Evolutionary conservation across 129 eudicot species (phyloP).

Genomic region (Flaveria ramosissima): DNA sequence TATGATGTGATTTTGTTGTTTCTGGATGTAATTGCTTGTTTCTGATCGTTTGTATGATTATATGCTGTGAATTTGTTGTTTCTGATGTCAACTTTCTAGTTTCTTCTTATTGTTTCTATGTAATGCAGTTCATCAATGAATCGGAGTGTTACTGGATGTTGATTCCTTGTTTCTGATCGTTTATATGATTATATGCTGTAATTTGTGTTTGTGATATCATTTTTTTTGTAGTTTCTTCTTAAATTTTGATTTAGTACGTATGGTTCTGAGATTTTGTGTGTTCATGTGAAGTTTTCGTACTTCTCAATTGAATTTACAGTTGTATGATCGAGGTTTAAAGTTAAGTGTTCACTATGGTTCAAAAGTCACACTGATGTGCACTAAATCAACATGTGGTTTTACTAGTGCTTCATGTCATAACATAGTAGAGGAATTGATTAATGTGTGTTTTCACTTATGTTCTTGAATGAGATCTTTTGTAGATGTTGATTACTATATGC

Average conservation of each 20-base stretch:
- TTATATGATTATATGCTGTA: not conserved
- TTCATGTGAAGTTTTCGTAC: not conserved
- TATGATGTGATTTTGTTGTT: not conserved
- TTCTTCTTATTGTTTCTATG: too few relatives aligned
- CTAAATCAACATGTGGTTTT: not conserved
- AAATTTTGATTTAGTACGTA: too few relatives aligned
- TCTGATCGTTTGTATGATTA: not conserved
- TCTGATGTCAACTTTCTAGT: not conserved
- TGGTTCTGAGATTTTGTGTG: too few relatives aligned
- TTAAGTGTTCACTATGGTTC: conserved; percentile 3
- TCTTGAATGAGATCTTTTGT: conserved; percentile 12
- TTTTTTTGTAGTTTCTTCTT: too few relatives aligned
- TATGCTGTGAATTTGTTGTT: conserved; percentile 6
- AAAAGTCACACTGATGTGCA: not conserved
- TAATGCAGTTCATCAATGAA: too few relatives aligned
- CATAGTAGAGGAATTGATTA: not conserved
- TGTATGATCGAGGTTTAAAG: not conserved
- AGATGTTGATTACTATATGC: not conserved
- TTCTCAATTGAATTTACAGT: conserved; percentile 5
- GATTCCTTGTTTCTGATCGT: not conserved
- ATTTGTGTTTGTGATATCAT: conserved; percentile 4
- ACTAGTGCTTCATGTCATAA: too few relatives aligned
- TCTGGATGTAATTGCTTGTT: not conserved
- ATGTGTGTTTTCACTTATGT: conserved; percentile 16
- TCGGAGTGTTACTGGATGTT: not conserved